Base-by-base conservation (phyloP, 78 protist genomes). In the Neovahlkampfia damariscottae region DNA sequence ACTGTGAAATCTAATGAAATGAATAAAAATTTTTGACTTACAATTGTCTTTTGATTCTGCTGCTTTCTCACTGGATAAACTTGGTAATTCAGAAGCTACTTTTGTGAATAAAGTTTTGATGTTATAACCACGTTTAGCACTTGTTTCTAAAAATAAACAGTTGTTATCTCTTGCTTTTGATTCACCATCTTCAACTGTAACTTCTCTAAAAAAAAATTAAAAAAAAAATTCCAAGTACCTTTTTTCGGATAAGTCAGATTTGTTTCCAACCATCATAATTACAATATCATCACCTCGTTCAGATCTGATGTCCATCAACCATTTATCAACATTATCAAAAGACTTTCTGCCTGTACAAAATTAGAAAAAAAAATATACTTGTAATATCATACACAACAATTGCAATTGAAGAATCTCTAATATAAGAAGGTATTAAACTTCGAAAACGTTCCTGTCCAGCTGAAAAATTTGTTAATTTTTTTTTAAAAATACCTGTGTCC, bases 301-400 rank as follows among this genome's bases (percentile, higher is more conserved):
- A 9, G 87, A 70, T 6, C 96, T 74, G 28, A 94, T 96, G 39
- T 93, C 96, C 4, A 90, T 96, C 40, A 96, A 84, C 99, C 99
- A 96, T 35, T 88, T 86, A 58, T 67, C 77, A 3, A 86, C 78
- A 50, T 84, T 86, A 34, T 40, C 62, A 82, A 95, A 95, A 6
- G 94, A 83, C 7, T 59, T 70, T 29, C 87, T 82, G 88, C 95
- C n/a, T n/a, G n/a, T n/a, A n/a, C n/a, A n/a, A n/a, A n/a, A n/a
- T n/a, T n/a, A n/a, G n/a, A n/a, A n/a, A n/a, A n/a, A n/a, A n/a
- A n/a, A n/a, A n/a, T n/a, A n/a, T n/a, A n/a, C n/a, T 94, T 37
- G 99, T 91, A 39, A 97, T 82, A 78, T 97, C 99, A 74, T 90
- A 97, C n/a, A 93, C 96, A 9, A 95, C 84, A 50, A 97, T 90